Base-by-base conservation (phyloP, 1,139 yeast species). In the Kodamaea fungicola region DNA sequence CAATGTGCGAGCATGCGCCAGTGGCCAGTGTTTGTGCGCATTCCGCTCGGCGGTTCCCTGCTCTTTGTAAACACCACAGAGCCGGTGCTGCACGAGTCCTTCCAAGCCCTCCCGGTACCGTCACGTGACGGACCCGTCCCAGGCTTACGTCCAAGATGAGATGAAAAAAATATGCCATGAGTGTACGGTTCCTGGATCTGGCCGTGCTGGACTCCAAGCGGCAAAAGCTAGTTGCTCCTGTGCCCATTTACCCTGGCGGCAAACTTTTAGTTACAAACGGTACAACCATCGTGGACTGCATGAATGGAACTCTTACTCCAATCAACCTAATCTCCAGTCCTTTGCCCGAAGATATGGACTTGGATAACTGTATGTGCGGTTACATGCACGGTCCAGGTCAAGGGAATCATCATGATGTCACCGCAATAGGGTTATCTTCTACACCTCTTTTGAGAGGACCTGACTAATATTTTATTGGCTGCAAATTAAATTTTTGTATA, bases 301-400 rank as follows among this genome's bases (percentile, higher is more conserved):
- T 22, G 12, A 40, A 39, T 19, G 47, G 47, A 2, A 42, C 47
- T 6, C 37, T 44, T 12, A 40, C 47, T 8, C 47, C 47, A 6
- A 12, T 30, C 12, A 26, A 26, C 12, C 8, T 3, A 7, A 12
- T 26, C 4, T 13, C 12, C 13, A 13, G 12, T 12, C 28, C 10
- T 9, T 6, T 30, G 6, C 24, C 13, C 3, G 30, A 30, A 3
- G 19, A 8, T 7, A 37, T 38, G 39, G 37, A 34, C 19, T 10
- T 28, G 5, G 37, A 28, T 6, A 49, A 44, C 32, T 64, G 71
- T 43, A 59, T 62, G 2, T 64, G 71, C 47, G 70, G 70, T 4
- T 50, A 56, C 39, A 45, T 64, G 30, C 71, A 64, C 42, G 70
- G 70, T 1, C 65, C 67, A 2, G 67, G 65, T 6, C 62, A 55